Percentiles rank a stretch among this genome's conserved stretches.
Conservation (phyloP, 2,329 filamentous ascomycete genomes). For the Pyricularia grisea region DNA sequence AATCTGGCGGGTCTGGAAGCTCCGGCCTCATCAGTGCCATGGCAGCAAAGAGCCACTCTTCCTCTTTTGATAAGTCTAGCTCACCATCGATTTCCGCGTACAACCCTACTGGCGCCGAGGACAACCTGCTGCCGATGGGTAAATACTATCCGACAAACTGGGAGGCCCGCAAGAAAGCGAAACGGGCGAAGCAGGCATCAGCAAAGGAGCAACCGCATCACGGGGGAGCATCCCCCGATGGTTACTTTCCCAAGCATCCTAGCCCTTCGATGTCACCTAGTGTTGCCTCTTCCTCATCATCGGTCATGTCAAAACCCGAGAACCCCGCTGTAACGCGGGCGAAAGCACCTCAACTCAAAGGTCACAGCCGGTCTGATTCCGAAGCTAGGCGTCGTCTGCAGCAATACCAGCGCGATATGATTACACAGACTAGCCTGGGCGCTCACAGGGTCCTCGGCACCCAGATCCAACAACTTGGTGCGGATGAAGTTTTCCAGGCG, state of each 20-base stretch:
- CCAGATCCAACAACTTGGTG: slow-evolving; percentile 13
- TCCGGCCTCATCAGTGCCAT: neutral
- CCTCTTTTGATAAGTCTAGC: neutral
- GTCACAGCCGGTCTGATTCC: slow-evolving; percentile 27
- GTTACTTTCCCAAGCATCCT: neutral
- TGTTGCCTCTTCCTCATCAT: slow-evolving; percentile 12
- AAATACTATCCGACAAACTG: slow-evolving; percentile 59
- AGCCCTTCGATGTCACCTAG: neutral
- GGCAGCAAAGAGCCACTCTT: neutral
- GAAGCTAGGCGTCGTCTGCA: slow-evolving; percentile 42
- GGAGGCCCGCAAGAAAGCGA: slow-evolving; percentile 28
- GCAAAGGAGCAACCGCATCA: slow-evolving; percentile 8
- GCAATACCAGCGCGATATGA: slow-evolving; percentile 54
- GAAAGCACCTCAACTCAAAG: neutral
- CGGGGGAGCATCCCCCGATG: neutral
- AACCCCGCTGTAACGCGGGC: slow-evolving; percentile 9
- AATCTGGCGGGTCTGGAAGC: neutral
- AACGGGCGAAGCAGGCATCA: slow-evolving; percentile 11
- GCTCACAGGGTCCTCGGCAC: slow-evolving; percentile 21
- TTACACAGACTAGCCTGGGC: slow-evolving; percentile 44
- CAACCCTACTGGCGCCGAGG: slow-evolving; percentile 37
- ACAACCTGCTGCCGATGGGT: slow-evolving; percentile 41
- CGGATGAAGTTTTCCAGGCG: slow-evolving; percentile 1
- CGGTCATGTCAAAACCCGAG: slow-evolving; percentile 24
- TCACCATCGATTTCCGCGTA: slow-evolving; percentile 31